Base-by-base conservation (phyloP, 169 alveolate species). In the Plasmodium knowlesi region DNA sequence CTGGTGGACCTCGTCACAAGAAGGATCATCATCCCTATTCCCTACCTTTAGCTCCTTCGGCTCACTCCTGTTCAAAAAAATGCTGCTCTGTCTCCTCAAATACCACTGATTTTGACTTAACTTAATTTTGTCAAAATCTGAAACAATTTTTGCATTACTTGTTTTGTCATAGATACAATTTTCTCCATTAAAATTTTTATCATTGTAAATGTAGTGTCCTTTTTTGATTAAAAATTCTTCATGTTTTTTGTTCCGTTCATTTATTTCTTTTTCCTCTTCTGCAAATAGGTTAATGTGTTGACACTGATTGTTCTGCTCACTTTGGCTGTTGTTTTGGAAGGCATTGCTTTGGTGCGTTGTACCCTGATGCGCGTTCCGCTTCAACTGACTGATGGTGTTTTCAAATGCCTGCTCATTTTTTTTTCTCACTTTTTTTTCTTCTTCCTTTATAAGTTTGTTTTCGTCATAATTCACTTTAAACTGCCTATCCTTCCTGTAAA, bases 401-500 rank as follows among this genome's bases (percentile, higher is more conserved):
- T 78, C 80, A 54, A 89, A 79, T 83, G 78, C 53, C n/a, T 78
- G 70, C 70, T 79, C 73, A 43, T 54, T 89, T 74, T 92, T 70
- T 89, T 93, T 78, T 71, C 74, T 86, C 34, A 70, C 91, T 50
- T 92, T 83, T 82, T 81, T 25, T 46, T 80, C 73, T 82, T 80
- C 89, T 83, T 94, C 94, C 79, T 93, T 81, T 88, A 89, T 74
- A 70, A 79, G 71, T 76, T 88, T 71, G 54, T 84, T 78, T 41
- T 90, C 91, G 92, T 97, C 98, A 85, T 92, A 95, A 74, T 97
- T 95, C 22, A 97, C 98, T 91, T 96, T 96, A 88, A 90, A 95
- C 82, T 96, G 96, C 80, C 97, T 97, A 90, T 98, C 99, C 73
- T 95, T 96, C 41, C 98, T 83, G 80, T 98, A 98, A 34, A 97